Evolutionary conservation across 2,329 filamentous ascomycete species (phyloP).

Genomic region (Pyricularia sp.): DNA sequence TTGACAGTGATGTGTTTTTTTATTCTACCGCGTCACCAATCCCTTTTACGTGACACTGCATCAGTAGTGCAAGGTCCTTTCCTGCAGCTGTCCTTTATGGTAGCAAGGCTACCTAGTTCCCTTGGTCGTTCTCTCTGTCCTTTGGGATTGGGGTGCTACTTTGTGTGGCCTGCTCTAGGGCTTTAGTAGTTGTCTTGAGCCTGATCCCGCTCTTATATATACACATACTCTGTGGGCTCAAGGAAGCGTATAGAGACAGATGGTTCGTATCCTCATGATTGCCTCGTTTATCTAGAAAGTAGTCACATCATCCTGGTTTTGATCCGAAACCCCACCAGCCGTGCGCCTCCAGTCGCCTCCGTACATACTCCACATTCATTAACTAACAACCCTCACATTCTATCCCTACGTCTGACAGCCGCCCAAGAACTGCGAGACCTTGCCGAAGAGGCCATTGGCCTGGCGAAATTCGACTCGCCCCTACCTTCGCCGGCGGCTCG

Average conservation of each 20-base stretch:
- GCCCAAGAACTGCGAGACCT: slow-evolving; percentile 5
- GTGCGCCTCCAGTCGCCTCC: not conserved
- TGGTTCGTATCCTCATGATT: not conserved
- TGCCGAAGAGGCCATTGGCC: slow-evolving; percentile 7
- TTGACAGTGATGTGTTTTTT: not conserved
- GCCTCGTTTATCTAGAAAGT: not conserved
- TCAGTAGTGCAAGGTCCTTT: not conserved
- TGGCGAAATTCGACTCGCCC: not conserved
- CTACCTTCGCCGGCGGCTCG: slow-evolving; percentile 1
- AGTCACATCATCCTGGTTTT: not conserved
- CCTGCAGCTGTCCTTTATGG: not conserved
- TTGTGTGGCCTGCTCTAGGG: not conserved
- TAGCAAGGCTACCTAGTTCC: not conserved
- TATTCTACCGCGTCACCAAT: not conserved
- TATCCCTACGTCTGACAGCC: not conserved
- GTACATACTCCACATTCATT: no score
- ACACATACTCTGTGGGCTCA: no score
- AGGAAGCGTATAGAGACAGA: not conserved
- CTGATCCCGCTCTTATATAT: not conserved
- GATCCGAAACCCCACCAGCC: not conserved
- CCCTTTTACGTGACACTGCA: not conserved
- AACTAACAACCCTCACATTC: not conserved
- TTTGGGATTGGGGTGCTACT: not conserved
- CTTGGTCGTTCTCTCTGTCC: not conserved
- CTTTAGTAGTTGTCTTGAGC: not conserved